Evolutionary conservation across 495 filamentous ascomycete species (phyloP).

Genomic region (Chaetomium fimeti): DNA sequence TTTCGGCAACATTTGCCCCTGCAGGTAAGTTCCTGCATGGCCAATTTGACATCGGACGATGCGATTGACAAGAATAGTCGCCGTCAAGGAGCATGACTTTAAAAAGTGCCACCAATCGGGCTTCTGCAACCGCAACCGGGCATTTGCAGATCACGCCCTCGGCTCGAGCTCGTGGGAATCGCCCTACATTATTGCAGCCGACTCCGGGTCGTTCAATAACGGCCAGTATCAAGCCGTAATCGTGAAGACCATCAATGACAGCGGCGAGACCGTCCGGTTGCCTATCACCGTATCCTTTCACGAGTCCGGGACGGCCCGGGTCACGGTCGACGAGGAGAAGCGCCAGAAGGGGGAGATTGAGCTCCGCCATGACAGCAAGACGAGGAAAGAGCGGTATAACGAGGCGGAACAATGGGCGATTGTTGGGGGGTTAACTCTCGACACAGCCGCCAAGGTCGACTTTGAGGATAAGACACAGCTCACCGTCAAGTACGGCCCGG

Average conservation of each 20-base stretch:
- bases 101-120: slow-evolving; percentile 93
- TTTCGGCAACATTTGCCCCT: slow-evolving; percentile 48
- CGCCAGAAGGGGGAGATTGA: slow-evolving; percentile 86
- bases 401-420: slow-evolving; percentile 84
- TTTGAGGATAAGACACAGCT: slow-evolving; percentile 61
- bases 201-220: slow-evolving; percentile 70
- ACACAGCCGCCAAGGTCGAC: slow-evolving; percentile 62
- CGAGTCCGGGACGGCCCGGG: slow-evolving; percentile 80
- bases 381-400: slow-evolving; percentile 89
- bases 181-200: slow-evolving; percentile 73
- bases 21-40: slow-evolving; percentile 44
- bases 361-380: slow-evolving; percentile 77
- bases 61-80: slow-evolving; percentile 47
- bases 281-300: slow-evolving; percentile 86
- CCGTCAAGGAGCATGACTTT: slow-evolving; percentile 93
- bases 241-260: slow-evolving; percentile 65
- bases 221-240: slow-evolving; percentile 77
- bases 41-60: not conserved
- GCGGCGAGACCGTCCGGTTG: slow-evolving; percentile 64
- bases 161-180: slow-evolving; percentile 67
- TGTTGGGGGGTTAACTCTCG: slow-evolving; percentile 71
- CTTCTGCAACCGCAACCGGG: slow-evolving; percentile 93
- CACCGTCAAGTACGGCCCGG: slow-evolving; percentile 77
- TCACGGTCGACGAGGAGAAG: slow-evolving; percentile 87
- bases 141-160: slow-evolving; percentile 74